Conservation (phyloP, 73 alveolate genomes). For the Breviolum minutum region DNA sequence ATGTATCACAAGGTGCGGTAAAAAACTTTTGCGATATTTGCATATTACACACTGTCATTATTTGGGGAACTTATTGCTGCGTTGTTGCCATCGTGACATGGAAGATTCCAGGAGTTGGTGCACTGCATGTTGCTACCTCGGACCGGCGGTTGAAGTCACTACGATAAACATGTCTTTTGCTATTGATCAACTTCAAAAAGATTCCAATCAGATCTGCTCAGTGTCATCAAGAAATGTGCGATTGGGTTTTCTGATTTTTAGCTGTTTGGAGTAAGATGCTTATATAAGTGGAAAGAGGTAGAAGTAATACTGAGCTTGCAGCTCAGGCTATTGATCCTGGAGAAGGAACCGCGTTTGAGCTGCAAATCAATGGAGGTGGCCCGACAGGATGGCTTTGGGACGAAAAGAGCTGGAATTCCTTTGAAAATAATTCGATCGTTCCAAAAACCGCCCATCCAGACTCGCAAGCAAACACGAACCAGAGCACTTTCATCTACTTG, state of each 20-base stretch:
- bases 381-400: background rate
- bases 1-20: conserved; percentile 69
- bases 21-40: background rate
- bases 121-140: conserved; percentile 48
- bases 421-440: too few species aligned
- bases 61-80: too few species aligned
- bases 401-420: background rate
- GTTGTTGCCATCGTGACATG: too few species aligned
- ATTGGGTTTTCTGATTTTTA: too few species aligned
- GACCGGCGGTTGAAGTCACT: background rate
- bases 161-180: too few species aligned
- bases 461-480: background rate
- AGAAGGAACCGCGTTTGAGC: conserved; percentile 63
- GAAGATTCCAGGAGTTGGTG: conserved; percentile 60
- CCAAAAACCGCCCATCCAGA: too few species aligned
- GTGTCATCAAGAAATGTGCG: too few species aligned
- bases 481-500: too few species aligned
- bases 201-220: background rate
- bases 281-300: background rate
- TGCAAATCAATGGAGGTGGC: conserved; percentile 27
- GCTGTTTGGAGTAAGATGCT: too few species aligned
- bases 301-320: background rate
- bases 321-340: conserved; percentile 63
- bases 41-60: background rate
- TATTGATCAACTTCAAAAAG: too few species aligned